Evolutionary conservation across 176 grass and related monocot genomes (phyloP).

Genomic region (Thalia dealbata): DNA sequence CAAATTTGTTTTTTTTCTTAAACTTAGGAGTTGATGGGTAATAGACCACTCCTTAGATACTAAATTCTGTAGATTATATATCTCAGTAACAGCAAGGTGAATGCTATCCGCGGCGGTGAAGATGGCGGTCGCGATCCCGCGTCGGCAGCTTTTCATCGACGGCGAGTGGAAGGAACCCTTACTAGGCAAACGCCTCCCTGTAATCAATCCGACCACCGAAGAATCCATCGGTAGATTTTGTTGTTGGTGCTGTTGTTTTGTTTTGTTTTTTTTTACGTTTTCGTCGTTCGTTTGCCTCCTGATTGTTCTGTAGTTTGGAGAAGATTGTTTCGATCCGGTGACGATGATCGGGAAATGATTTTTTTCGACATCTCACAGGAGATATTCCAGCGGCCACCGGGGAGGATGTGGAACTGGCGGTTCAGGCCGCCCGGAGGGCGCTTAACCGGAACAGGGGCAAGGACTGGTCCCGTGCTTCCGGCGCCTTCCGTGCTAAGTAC

Average conservation of each 20-base stretch:
- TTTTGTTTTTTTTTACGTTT: background rate
- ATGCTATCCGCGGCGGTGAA: background rate
- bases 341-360: background rate
- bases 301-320: background rate
- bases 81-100: background rate
- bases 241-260: no score
- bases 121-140: slow-evolving; percentile 26
- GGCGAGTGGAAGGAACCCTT: slow-evolving; percentile 73
- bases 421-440: slow-evolving; percentile 56
- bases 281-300: background rate
- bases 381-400: slow-evolving; percentile 75
- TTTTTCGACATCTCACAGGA: slow-evolving; percentile 31
- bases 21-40: no score
- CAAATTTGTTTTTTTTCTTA: no score
- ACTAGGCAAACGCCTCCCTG: slow-evolving; percentile 56
- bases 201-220: slow-evolving; percentile 82
- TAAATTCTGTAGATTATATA: no score
- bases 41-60: no score
- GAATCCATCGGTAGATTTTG: slow-evolving; percentile 38
- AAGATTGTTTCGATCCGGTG: background rate
- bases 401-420: slow-evolving; percentile 91
- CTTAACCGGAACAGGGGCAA: slow-evolving; percentile 65
- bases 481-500: slow-evolving; percentile 75
- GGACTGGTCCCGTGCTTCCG: slow-evolving; percentile 73
- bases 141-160: slow-evolving; percentile 66